These are phyloP conservation scores for Saturnispora sekii DNA, from an alignment of 805 yeast species.

Conservation along the genomic window DNA sequence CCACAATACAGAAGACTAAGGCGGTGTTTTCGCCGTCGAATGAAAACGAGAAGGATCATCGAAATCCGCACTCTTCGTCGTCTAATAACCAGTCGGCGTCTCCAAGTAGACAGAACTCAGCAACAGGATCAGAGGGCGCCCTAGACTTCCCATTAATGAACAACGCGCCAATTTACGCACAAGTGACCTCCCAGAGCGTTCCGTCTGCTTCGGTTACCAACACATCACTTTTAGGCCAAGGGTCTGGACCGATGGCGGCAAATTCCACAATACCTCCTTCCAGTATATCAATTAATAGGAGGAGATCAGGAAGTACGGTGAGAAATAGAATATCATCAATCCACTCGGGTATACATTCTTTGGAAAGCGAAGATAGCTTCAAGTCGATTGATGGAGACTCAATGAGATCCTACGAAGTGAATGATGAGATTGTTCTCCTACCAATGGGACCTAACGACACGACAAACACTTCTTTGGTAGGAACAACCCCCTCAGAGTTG, in stretches of 20 bases:
- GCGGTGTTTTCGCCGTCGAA: constrained; percentile 7
- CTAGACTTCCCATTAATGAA: constrained; percentile 4
- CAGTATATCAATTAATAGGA: background rate
- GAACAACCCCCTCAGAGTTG: background rate
- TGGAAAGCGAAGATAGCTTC: background rate
- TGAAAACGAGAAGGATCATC: background rate
- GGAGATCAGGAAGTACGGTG: constrained; percentile 3
- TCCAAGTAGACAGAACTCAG: background rate
- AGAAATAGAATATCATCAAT: constrained; percentile 2
- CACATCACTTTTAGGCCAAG: no score
- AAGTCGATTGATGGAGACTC: constrained; percentile 1
- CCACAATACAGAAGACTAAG: constrained; percentile 13
- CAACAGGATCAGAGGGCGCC: constrained; percentile 1
- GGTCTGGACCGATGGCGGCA: background rate
- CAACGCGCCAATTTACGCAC: constrained; percentile 3
- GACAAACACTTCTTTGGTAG: constrained; percentile 11
- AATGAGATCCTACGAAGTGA: background rate
- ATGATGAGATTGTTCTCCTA: constrained; percentile 17
- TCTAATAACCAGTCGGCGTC: background rate
- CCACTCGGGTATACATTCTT: background rate
- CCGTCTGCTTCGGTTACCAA: no score
- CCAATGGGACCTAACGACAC: constrained; percentile 21
- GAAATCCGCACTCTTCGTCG: no score
- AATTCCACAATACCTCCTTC: background rate
- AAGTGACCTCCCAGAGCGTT: background rate